Conservation (phyloP, 2,329 filamentous ascomycete species). For the Cryphonectria naterciae region DNA sequence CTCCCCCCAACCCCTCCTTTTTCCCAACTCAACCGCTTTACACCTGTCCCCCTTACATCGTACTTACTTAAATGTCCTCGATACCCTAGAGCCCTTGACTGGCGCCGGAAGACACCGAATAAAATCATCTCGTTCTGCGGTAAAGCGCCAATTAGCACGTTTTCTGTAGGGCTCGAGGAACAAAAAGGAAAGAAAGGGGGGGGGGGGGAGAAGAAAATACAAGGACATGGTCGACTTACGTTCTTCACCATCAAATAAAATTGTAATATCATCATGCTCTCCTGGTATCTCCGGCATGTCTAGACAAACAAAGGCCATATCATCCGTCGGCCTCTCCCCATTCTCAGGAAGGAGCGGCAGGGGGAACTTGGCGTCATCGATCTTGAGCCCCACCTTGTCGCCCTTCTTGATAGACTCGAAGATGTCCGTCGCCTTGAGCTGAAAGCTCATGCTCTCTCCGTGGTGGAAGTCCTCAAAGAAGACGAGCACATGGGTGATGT, state of each 20-base stretch:
- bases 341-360: slow-evolving; percentile 65
- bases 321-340: slow-evolving; percentile 58
- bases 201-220: no score
- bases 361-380: slow-evolving; percentile 90
- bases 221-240: slow-evolving; percentile 56
- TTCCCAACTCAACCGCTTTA: not conserved
- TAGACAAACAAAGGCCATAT: slow-evolving; percentile 74
- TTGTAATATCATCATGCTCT: slow-evolving; percentile 89
- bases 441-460: slow-evolving; percentile 86
- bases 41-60: slow-evolving; percentile 28
- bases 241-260: slow-evolving; percentile 79
- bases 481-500: slow-evolving; percentile 75
- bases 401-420: slow-evolving; percentile 72
- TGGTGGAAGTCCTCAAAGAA: slow-evolving; percentile 90
- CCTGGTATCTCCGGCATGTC: slow-evolving; percentile 88
- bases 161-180: no score
- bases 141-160: slow-evolving; percentile 32
- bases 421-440: slow-evolving; percentile 80
- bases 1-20: not conserved
- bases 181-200: no score
- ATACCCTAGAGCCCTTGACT: slow-evolving; percentile 53
- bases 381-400: slow-evolving; percentile 72
- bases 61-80: slow-evolving; percentile 34
- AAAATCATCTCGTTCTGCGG: slow-evolving; percentile 58
- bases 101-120: slow-evolving; percentile 58